phyloP scores from a whole-genome alignment of 177 flowering plant genomes.

The Vitis hybrid region DNA sequence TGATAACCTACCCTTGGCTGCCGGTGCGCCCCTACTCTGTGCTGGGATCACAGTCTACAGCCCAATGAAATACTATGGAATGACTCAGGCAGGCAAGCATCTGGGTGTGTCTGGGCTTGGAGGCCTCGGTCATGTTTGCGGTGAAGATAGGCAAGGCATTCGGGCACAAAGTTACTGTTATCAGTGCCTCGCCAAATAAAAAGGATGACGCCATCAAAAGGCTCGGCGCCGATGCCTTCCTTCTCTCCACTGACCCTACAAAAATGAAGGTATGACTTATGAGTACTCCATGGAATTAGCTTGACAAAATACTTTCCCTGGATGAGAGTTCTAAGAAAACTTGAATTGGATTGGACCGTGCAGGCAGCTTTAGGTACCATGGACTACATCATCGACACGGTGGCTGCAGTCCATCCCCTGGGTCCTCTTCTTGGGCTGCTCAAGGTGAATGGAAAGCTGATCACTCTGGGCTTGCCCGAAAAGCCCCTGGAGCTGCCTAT shows the following conservation, averaged over 20 bases:
- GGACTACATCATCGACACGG: conserved; percentile 24
- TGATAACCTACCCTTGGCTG: conserved; percentile 34
- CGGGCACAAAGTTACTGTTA: conserved; percentile 44
- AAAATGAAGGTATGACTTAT: conserved; percentile 27
- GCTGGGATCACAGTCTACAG: conserved; percentile 50
- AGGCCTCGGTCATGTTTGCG: conserved; percentile 45
- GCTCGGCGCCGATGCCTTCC: conserved; percentile 42
- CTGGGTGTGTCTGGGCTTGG: conserved; percentile 46
- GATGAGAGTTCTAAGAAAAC: not conserved
- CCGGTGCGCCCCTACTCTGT: conserved; percentile 44
- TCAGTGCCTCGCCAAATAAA: conserved; percentile 33
- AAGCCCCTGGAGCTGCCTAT: conserved; percentile 20
- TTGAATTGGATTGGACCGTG: not conserved
- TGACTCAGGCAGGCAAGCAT: conserved; percentile 42
- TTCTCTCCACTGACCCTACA: conserved; percentile 26
- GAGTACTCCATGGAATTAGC: too few relatives aligned
- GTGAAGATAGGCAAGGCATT: conserved; percentile 42
- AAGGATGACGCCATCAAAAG: conserved; percentile 32
- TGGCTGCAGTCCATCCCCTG: conserved; percentile 18
- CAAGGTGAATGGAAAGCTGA: conserved; percentile 19
- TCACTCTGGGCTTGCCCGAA: conserved; percentile 16
- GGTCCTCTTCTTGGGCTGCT: conserved; percentile 14
- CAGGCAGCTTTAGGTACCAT: conserved; percentile 21
- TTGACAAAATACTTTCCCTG: not conserved
- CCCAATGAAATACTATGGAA: conserved; percentile 48